These are phyloP conservation scores for Trametes meyenii DNA, from an alignment of 768 basidiomycete species.

Conservation along the genomic window DNA sequence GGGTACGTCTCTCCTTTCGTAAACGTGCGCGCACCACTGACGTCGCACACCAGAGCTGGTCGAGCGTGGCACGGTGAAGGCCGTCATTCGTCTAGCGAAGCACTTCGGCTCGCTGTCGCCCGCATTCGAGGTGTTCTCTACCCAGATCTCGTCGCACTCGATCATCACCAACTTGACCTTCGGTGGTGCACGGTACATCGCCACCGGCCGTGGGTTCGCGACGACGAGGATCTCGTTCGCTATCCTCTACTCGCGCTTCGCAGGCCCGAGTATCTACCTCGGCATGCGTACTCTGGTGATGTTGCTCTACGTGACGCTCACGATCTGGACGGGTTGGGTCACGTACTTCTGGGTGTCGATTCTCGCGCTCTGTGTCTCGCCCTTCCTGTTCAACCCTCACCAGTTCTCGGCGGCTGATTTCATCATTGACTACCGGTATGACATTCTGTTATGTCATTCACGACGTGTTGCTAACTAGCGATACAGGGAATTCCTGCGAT, in stretches of 20 bases:
- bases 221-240: conserved; percentile 94
- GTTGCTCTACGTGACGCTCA: conserved; percentile 91
- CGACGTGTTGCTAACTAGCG: conserved; percentile 8
- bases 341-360: conserved; percentile 99
- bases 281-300: conserved; percentile 92
- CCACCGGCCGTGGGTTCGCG: conserved; percentile 98
- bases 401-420: conserved; percentile 98
- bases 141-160: conserved; percentile 97
- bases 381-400: conserved; percentile 99
- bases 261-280: conserved; percentile 96
- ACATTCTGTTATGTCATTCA: conserved; percentile 1
- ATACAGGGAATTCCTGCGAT: conserved; percentile 90
- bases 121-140: conserved; percentile 96
- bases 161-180: conserved; percentile 97
- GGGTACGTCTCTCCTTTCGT: conserved; percentile 50
- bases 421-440: conserved; percentile 90
- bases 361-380: conserved; percentile 87
- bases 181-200: conserved; percentile 97
- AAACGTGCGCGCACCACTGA: conserved; percentile 17
- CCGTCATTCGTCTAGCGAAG: conserved; percentile 87
- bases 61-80: conserved; percentile 92
- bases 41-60: conserved; percentile 69
- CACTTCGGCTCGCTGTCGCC: conserved; percentile 95
- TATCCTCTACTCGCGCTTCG: conserved; percentile 96
- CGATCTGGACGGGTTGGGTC: conserved; percentile 89